These are phyloP conservation scores for Kwoniella sp. DNA, from an alignment of 768 basidiomycete genomes.

Conservation along the genomic window DNA sequence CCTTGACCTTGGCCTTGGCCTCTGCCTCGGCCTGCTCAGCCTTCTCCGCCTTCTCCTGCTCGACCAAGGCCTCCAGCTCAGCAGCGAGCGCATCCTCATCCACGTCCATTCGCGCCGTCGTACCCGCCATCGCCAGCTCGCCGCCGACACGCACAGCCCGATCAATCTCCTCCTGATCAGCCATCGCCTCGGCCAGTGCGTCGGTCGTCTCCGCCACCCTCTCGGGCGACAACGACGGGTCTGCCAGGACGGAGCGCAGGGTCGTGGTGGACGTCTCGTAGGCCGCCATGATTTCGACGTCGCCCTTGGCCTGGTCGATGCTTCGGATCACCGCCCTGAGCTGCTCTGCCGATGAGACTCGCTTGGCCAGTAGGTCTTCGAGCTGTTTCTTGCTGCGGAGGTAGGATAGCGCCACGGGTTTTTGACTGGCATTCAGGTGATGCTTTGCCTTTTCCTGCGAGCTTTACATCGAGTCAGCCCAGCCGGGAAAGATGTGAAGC, in stretches of 20 bases:
- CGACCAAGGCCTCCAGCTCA: constrained; percentile 62
- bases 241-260: constrained; percentile 66
- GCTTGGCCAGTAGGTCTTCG: constrained; percentile 70
- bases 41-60: constrained; percentile 52
- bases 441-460: constrained; percentile 63
- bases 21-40: constrained; percentile 11
- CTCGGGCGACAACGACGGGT: constrained; percentile 74
- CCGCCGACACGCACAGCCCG: constrained; percentile 67
- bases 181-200: constrained; percentile 73
- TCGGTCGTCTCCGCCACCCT: constrained; percentile 83
- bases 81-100: constrained; percentile 60
- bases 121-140: constrained; percentile 57
- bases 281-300: constrained; percentile 82
- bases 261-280: constrained; percentile 81
- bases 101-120: constrained; percentile 49
- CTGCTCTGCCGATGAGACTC: constrained; percentile 67
- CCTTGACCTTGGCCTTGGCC: not conserved
- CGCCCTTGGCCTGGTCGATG: constrained; percentile 83
- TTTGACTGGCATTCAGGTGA: constrained; percentile 67
- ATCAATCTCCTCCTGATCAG: constrained; percentile 77
- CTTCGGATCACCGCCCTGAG: constrained; percentile 70
- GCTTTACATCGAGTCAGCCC: constrained; percentile 52
- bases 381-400: constrained; percentile 77
- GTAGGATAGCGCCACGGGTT: constrained; percentile 67
- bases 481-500: not conserved